Conservation (phyloP, 345 rosid species). For the Eucalyptus pumila region DNA sequence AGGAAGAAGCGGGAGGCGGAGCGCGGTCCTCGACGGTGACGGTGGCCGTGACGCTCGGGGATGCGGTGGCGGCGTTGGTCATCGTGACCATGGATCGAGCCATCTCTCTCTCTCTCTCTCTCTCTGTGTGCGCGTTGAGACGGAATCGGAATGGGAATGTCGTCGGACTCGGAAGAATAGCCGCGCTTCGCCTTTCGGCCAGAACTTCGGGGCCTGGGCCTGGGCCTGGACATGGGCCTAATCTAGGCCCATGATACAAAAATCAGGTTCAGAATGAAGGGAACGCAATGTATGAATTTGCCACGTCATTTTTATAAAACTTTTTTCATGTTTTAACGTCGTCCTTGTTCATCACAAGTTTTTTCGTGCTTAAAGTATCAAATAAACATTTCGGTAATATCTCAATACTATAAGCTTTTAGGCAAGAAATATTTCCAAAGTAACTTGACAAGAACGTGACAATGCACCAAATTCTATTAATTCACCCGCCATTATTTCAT, state of each 20-base stretch:
- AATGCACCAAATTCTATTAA: background rate
- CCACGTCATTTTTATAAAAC: background rate
- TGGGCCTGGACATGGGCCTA: background rate
- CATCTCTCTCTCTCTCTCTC: background rate
- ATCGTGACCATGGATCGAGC: conserved; percentile 13
- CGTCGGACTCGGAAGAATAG: background rate
- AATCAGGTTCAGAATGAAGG: background rate
- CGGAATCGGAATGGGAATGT: background rate
- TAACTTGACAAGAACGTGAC: background rate
- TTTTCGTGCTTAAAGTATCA: background rate
- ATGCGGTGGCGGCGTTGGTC: conserved; percentile 9
- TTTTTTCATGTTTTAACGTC: background rate
- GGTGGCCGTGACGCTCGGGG: conserved; percentile 25
- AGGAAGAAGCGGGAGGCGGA: conserved; percentile 1
- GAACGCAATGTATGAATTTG: background rate
- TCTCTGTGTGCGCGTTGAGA: background rate
- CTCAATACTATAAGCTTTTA: background rate
- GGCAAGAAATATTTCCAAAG: background rate
- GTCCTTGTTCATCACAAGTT: background rate
- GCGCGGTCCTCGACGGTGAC: conserved; percentile 27
- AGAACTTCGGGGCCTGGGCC: background rate
- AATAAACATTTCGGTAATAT: background rate
- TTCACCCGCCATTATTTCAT: background rate
- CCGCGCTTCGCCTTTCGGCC: background rate
- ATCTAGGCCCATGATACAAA: background rate